A percentile compares a stretch with the other conserved stretches of the same genome.
Conservation (phyloP, 2,329 filamentous ascomycete genomes). For the Aurifilum marmelostoma region DNA sequence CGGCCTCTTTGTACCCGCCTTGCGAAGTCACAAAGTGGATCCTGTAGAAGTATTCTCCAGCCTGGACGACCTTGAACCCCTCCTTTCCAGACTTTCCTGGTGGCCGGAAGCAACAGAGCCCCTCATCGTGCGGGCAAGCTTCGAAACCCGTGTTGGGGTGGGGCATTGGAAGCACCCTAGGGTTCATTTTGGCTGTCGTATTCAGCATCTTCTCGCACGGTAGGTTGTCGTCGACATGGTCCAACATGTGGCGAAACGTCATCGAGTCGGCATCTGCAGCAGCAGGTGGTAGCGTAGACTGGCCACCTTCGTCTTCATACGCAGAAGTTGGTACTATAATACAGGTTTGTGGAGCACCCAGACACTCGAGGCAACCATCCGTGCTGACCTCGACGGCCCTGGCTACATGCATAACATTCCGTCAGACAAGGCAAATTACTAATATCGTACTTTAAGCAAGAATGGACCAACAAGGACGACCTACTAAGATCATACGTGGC, state of each 20-base stretch:
- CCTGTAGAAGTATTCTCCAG: slow-evolving; percentile 14
- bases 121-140: slow-evolving; percentile 15
- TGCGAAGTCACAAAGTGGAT: slow-evolving; percentile 9
- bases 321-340: background rate
- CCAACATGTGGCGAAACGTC: background rate
- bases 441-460: background rate
- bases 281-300: background rate
- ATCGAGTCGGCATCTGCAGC: background rate
- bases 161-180: slow-evolving; percentile 4
- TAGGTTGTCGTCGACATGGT: background rate
- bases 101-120: slow-evolving; percentile 22
- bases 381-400: slow-evolving; percentile 11
- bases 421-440: background rate
- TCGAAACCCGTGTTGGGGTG: slow-evolving; percentile 15
- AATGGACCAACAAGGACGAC: background rate
- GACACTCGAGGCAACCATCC: slow-evolving; percentile 21
- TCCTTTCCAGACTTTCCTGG: background rate
- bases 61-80: slow-evolving; percentile 17
- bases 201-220: slow-evolving; percentile 18
- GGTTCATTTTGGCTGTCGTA: background rate
- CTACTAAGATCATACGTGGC: slow-evolving; percentile 23
- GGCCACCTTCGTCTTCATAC: background rate
- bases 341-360: slow-evolving; percentile 9
- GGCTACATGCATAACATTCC: background rate
- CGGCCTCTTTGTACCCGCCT: background rate